Percentiles rank a stretch among this genome's conserved stretches.
phyloP scores from a whole-genome alignment of 768 basidiomycete genomes.

The Kondoa subrosea region DNA sequence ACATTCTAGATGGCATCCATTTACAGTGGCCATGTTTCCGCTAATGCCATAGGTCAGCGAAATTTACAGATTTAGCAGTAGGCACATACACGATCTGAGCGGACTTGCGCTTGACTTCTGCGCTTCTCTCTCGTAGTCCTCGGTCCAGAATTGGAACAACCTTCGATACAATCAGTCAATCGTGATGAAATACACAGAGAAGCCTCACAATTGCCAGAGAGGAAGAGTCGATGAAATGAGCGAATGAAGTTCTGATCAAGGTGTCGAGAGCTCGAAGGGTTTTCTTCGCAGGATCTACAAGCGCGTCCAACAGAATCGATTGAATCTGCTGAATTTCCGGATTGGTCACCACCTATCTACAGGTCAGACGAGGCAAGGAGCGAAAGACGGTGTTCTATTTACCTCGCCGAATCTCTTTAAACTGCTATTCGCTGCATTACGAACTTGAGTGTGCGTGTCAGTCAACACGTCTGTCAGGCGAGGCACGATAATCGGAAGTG shows the following conservation, averaged over 20 bases:
- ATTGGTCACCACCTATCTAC: conserved; percentile 62
- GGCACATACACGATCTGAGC: conserved; percentile 95
- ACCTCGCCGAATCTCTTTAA: conserved; percentile 88
- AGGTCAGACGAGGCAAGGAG: not conserved
- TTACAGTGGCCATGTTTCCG: not conserved
- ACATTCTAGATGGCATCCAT: not conserved
- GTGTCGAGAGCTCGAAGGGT: conserved; percentile 69
- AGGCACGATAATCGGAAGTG: conserved; percentile 89
- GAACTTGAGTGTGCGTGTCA: conserved; percentile 93
- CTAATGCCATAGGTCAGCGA: not conserved
- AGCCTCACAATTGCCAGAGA: conserved; percentile 70
- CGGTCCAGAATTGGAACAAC: conserved; percentile 78
- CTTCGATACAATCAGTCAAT: conserved; percentile 39
- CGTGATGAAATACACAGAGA: conserved; percentile 6
- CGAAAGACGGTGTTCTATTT: not conserved
- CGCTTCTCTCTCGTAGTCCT: conserved; percentile 74
- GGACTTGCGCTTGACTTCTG: conserved; percentile 87
- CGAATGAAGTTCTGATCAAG: conserved; percentile 82
- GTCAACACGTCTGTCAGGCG: conserved; percentile 85
- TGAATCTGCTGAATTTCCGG: conserved; percentile 89
- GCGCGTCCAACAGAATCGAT: conserved; percentile 73
- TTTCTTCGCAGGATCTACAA: conserved; percentile 77
- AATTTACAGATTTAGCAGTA: conserved; percentile 43
- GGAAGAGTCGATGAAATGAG: conserved; percentile 94
- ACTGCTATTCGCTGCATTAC: conserved; percentile 78